These are phyloP conservation scores for Coemansia nantahalensis DNA, from an alignment of 192 early-diverging fungal genomes.

Conservation along the genomic window DNA sequence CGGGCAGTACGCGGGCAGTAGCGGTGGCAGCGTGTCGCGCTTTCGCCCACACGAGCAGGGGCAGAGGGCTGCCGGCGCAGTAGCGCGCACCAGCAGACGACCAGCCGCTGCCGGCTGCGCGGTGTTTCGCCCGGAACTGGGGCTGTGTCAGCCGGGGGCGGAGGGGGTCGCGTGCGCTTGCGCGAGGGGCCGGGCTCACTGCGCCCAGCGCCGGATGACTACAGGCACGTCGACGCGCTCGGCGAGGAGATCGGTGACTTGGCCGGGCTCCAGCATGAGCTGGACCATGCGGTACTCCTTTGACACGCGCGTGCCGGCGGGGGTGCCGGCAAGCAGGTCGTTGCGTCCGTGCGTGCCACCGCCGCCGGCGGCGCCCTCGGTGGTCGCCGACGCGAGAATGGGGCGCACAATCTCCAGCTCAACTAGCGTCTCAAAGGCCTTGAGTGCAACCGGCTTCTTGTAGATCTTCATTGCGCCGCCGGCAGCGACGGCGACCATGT, in stretches of 20 bases:
- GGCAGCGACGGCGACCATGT: constrained; percentile 45
- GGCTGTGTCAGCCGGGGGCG: no score
- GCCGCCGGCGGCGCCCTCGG: constrained; percentile 5
- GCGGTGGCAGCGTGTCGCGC: no score
- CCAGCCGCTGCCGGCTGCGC: no score
- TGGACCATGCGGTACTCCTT: constrained; percentile 89
- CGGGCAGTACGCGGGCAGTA: no score
- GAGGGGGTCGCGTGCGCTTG: not conserved
- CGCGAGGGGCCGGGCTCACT: constrained; percentile 12
- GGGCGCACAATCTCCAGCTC: constrained; percentile 68
- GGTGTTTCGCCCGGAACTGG: no score
- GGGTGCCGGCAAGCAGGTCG: constrained; percentile 36
- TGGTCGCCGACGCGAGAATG: constrained; percentile 3
- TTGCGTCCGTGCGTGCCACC: constrained; percentile 23
- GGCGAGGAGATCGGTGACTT: constrained; percentile 62
- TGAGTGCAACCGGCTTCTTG: constrained; percentile 79
- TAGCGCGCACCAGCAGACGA: no score
- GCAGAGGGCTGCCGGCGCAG: no score
- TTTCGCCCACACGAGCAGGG: no score
- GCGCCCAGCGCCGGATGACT: constrained; percentile 63
- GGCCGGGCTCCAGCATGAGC: constrained; percentile 66
- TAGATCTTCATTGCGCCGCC: constrained; percentile 66
- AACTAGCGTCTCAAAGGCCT: constrained; percentile 82
- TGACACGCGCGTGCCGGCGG: constrained; percentile 58
- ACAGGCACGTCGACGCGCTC: constrained; percentile 63